Conservation (phyloP, 2,329 filamentous ascomycete species). For the Gyromitra esculenta region DNA sequence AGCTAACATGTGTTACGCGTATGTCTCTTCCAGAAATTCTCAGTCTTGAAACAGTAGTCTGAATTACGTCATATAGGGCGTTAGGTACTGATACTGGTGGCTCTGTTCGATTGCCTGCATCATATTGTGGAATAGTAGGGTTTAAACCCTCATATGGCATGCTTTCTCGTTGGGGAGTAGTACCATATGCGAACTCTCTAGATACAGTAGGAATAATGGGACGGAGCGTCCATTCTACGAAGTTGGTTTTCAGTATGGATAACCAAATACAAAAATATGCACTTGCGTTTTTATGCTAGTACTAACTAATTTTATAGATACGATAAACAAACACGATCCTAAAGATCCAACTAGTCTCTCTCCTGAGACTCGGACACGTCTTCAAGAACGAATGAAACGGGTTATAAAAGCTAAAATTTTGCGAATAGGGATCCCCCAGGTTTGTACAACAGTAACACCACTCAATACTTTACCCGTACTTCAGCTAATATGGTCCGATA, state of each 20-base stretch:
- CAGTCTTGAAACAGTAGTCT: not conserved
- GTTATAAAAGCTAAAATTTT: slow-evolving; percentile 20
- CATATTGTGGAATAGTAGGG: slow-evolving; percentile 82
- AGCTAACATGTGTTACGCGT: slow-evolving; percentile 69
- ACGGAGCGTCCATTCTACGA: slow-evolving; percentile 65
- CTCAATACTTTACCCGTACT: not conserved
- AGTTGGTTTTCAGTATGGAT: slow-evolving; percentile 61
- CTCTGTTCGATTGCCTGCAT: slow-evolving; percentile 84
- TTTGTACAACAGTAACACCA: slow-evolving; percentile 8
- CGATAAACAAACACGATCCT: slow-evolving; percentile 70
- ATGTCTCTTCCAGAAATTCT: slow-evolving; percentile 57
- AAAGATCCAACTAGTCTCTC: slow-evolving; percentile 80
- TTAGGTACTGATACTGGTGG: slow-evolving; percentile 94
- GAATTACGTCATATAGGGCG: slow-evolving; percentile 64
- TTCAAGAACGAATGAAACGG: slow-evolving; percentile 55
- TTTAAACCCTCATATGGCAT: slow-evolving; percentile 94
- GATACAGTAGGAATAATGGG: slow-evolving; percentile 87
- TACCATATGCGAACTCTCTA: slow-evolving; percentile 90
- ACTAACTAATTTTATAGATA: slow-evolving; percentile 34
- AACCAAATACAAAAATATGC: not conserved
- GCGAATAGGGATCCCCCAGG: slow-evolving; percentile 67
- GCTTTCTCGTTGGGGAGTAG: slow-evolving; percentile 83
- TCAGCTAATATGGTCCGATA: not conserved
- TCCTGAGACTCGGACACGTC: slow-evolving; percentile 65
- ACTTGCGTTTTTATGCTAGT: not conserved